phyloP scores from a whole-genome alignment of 2,329 filamentous ascomycete genomes.

The Beauveria asiatica region DNA sequence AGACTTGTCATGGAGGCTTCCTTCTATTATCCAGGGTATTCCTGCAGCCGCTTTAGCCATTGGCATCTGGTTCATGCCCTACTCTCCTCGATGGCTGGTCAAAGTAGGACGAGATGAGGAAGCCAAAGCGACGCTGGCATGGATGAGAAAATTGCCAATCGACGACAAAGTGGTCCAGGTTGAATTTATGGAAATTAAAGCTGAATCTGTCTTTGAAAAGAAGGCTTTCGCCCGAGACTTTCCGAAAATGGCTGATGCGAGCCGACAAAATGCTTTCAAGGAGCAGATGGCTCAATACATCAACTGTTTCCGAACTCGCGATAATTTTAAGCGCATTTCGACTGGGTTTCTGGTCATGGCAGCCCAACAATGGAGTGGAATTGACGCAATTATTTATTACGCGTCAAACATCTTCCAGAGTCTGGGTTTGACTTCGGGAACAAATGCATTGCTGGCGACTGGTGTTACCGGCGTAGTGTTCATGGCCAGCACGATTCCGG shows the following conservation, averaged over 20 bases:
- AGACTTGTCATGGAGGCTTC: constrained; percentile 35
- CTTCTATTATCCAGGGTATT: constrained; percentile 36
- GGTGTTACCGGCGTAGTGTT: constrained; percentile 65
- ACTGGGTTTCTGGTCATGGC: constrained; percentile 57
- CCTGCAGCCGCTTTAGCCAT: constrained; percentile 46
- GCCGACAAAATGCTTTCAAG: constrained; percentile 32
- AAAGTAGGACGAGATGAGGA: constrained; percentile 64
- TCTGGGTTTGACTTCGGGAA: constrained; percentile 53
- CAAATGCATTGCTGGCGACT: constrained; percentile 54
- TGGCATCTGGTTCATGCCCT: constrained; percentile 74
- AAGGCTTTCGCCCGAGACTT: constrained; percentile 54
- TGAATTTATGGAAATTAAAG: constrained; percentile 78
- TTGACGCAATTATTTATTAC: constrained; percentile 37
- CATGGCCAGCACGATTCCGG: constrained; percentile 35
- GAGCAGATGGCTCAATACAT: constrained; percentile 41
- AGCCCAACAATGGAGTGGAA: constrained; percentile 39
- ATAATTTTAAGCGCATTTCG: constrained; percentile 53
- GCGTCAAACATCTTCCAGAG: constrained; percentile 52
- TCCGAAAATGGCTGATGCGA: constrained; percentile 32
- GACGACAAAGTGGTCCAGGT: constrained; percentile 62
- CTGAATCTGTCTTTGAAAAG: constrained; percentile 69
- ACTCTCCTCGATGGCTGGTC: constrained; percentile 67
- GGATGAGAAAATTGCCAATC: constrained; percentile 50
- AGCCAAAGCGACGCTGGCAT: constrained; percentile 47
- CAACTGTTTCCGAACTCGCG: constrained; percentile 26